These are phyloP conservation scores for Chrysoporthe cubensis DNA, from an alignment of 2,329 filamentous ascomycete genomes.

Conservation along the genomic window DNA sequence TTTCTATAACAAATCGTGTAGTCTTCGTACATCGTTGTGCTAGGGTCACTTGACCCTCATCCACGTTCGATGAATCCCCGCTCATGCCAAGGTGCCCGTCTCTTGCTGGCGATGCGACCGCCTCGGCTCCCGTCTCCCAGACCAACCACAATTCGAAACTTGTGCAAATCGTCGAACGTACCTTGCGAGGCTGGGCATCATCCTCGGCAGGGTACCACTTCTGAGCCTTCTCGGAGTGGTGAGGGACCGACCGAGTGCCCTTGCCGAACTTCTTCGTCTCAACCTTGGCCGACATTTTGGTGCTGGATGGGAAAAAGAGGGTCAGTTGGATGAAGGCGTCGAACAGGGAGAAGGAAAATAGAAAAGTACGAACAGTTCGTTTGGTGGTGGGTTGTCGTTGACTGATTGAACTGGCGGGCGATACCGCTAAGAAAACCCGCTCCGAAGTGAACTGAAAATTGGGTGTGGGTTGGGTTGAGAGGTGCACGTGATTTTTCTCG, in stretches of 20 bases:
- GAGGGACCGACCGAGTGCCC: conserved; percentile 89
- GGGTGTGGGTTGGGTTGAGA: conserved; percentile 17
- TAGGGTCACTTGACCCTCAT: conserved; percentile 1
- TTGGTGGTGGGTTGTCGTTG: conserved; percentile 29
- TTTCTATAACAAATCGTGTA: neutral
- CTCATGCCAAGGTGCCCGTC: conserved; percentile 3
- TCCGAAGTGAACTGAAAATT: conserved; percentile 16
- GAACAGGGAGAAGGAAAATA: conserved; percentile 23
- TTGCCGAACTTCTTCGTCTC: conserved; percentile 95
- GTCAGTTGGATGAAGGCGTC: conserved; percentile 13
- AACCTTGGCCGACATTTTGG: conserved; percentile 72
- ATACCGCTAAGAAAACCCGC: conserved; percentile 19
- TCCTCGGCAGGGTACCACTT: conserved; percentile 99
- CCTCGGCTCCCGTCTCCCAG: neutral
- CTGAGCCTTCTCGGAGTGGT: conserved; percentile 87
- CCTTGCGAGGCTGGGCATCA: conserved; percentile 87
- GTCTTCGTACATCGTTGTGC: neutral
- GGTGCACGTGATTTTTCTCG: conserved; percentile 15
- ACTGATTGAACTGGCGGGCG: conserved; percentile 19
- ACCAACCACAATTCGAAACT: conserved; percentile 19
- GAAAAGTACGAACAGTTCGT: conserved; percentile 24
- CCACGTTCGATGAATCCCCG: neutral
- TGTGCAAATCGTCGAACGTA: conserved; percentile 60
- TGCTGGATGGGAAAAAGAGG: conserved; percentile 42
- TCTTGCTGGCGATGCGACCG: conserved; percentile 4